A percentile compares a stretch with the other conserved stretches of the same genome.
Evolutionary conservation across 2,329 filamentous ascomycete genomes (phyloP).

Genomic region (Fusarium pseudograminearum): DNA sequence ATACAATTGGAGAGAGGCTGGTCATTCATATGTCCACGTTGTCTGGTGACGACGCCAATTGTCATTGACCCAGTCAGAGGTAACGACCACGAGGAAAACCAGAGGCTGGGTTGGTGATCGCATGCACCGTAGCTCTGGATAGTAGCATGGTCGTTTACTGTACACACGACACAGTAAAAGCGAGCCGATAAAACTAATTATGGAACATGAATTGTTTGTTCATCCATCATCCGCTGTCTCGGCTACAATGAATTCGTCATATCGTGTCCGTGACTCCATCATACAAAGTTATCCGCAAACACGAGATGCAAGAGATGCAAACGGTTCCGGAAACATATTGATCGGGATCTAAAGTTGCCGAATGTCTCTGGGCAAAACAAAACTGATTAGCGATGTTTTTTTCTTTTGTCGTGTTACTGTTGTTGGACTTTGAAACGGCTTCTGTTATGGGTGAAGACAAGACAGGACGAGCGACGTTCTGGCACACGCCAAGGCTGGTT

Average conservation of each 20-base stretch:
- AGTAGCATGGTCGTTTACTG: not conserved
- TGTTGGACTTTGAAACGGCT: slow-evolving; percentile 36
- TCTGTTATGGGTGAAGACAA: slow-evolving; percentile 7
- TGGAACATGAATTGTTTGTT: slow-evolving; percentile 16
- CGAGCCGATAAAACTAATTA: slow-evolving; percentile 1
- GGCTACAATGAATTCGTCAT: slow-evolving; percentile 18
- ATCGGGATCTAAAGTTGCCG: slow-evolving; percentile 35
- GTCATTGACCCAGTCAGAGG: slow-evolving; percentile 29
- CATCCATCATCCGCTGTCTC: not conserved
- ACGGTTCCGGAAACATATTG: slow-evolving; percentile 2
- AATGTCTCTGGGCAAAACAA: slow-evolving; percentile 12
- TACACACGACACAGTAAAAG: slow-evolving; percentile 15
- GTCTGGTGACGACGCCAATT: slow-evolving; percentile 38
- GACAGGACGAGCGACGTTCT: slow-evolving; percentile 19
- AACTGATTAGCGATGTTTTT: slow-evolving; percentile 1
- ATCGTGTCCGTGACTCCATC: slow-evolving; percentile 12
- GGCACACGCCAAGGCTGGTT: slow-evolving; percentile 33
- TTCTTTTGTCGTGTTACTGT: slow-evolving; percentile 3
- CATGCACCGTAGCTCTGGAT: slow-evolving; percentile 17
- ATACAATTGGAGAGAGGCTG: slow-evolving; percentile 29
- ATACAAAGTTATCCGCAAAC: slow-evolving; percentile 8
- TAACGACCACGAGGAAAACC: slow-evolving; percentile 18
- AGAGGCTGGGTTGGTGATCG: slow-evolving; percentile 37
- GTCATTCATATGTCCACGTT: slow-evolving; percentile 35
- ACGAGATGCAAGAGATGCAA: slow-evolving; percentile 17